phyloP scores from a whole-genome alignment of 352 stramenopile genomes.

The Aphanomyces invadans region DNA sequence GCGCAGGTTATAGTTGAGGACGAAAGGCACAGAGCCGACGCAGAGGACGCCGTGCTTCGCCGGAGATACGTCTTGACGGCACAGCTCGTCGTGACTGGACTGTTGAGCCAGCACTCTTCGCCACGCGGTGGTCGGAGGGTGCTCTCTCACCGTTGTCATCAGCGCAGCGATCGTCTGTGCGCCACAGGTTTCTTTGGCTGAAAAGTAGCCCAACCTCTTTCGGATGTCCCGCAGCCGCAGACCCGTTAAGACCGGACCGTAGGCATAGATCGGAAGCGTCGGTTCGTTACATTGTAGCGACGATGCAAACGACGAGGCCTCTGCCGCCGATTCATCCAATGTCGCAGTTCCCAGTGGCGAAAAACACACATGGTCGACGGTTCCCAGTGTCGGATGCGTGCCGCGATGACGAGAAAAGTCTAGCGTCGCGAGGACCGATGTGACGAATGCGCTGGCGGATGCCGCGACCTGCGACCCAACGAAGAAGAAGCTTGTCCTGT shows the following conservation, averaged over 20 bases:
- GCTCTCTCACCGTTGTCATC: background rate
- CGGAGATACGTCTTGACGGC: too few species aligned
- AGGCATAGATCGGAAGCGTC: background rate
- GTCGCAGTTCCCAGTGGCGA: background rate
- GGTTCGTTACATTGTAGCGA: background rate
- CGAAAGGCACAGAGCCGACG: background rate
- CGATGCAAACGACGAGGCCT: background rate
- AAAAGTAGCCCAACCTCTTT: background rate
- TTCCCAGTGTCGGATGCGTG: background rate
- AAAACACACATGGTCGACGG: conserved; percentile 9
- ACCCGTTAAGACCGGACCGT: background rate
- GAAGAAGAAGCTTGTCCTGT: conserved; percentile 13
- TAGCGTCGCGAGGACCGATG: background rate
- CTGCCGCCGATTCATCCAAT: background rate
- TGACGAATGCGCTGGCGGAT: background rate
- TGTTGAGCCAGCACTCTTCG: too few species aligned
- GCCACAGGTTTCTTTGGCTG: background rate
- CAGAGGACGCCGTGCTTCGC: background rate
- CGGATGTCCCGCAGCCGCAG: background rate
- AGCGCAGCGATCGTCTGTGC: background rate
- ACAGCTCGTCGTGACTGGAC: too few species aligned
- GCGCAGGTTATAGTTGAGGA: conserved; percentile 8
- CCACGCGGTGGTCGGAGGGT: background rate
- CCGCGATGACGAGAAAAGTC: background rate
- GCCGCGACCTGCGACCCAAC: background rate